Evolutionary conservation across 2,329 filamentous ascomycete species (phyloP), one percentile per base, ranked within the genome.

Genomic region (Gremmenia infestans): DNA sequence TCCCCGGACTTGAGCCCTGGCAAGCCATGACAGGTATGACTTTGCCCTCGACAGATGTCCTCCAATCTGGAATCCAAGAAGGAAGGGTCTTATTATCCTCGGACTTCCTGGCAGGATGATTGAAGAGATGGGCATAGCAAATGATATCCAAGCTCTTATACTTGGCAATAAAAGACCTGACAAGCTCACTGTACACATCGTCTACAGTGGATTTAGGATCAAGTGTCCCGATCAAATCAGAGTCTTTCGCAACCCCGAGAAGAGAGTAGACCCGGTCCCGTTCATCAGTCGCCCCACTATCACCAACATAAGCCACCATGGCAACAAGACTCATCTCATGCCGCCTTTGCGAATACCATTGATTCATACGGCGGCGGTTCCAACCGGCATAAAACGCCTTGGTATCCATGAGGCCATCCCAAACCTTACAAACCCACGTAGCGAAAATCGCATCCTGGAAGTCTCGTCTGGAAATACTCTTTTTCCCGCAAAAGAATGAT

Each of bases 401-500:
- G 11, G 6, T 36, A 14, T n/a, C 50, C 32, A 52, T 43, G 23
- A 53, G 25, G 5, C 17, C 47, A 43, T 50, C 45, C 43, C 14
- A 6, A 15, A 15, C 37, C 6, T 17, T 15, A 23, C 22, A 28
- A 53, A 9, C 6, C 28, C 14, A 39, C 48, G 47, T 5, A 54
- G 15, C 3, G 47, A 51, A 15, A 12, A 23, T 5, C 40, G 46
- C 6, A 39, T 39, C 37, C 14, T 39, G 12, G n/a, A 59, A 48
- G 5, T 43, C 19, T 14, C 17, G 15, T 22, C 53, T 17, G 15
- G 37, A n/a, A 35, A 59, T 54, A 23, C 17, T 43, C 17, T 56
- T 39, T n/a, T 53, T 50, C 2, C 57, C 57, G 28, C 57, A 60
- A 25, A 40, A 54, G n/a, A 59, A 54, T 7, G 5, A 46, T 11